Base-by-base conservation (phyloP, 2,329 filamentous ascomycete species). In the Aspergillus sergii region DNA sequence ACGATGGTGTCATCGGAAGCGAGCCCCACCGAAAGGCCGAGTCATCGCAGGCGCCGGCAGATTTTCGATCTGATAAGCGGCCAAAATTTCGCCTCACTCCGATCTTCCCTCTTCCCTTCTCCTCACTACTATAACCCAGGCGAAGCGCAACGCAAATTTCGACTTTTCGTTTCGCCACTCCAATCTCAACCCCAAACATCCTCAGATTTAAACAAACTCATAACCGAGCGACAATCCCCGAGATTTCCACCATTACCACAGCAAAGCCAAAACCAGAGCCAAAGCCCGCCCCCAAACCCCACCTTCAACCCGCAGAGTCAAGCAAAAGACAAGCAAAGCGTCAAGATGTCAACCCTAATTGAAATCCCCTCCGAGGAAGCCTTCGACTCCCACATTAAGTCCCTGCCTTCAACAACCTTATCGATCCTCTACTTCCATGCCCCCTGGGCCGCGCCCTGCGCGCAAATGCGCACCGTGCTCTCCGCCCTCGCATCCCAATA, bases 361-460 rank as follows among this genome's bases (percentile, higher is more conserved):
- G 91, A 96, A 73, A 90, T 97, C 79, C 86, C 88, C 71, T 88
- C 86, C 71, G 88, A 93, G 72, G 81, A 85, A 69, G 88, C 89
- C 71, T 97, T 95, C 88, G 83, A 89, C 69, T 81, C 87, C 68
- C 85, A 91, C 74, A 82, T 92, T 66, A 83, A 84, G 66, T 84
- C 87, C 48, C 84, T 94, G 16, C 86, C 91, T 12, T 75, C 89
- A 2, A 86, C 89, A 19, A 88, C 91, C 19, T 87, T 97, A 64
- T 85, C 94, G 66, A 85, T 97, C 74, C 88, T 96, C 75, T 97
- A 94, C 77, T 99, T 99, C 84, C 91, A 98, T 78, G 93, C 95
- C 23, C 91, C 94, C 69, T 99, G 95, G 95, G 95, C 95, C 34
- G 93, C 93, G 64, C 95, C 95, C 53, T 98, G 95, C 84, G 89